phyloP scores from a whole-genome alignment of 1,139 yeast genomes.

The Magnusiomyces magnusii region DNA sequence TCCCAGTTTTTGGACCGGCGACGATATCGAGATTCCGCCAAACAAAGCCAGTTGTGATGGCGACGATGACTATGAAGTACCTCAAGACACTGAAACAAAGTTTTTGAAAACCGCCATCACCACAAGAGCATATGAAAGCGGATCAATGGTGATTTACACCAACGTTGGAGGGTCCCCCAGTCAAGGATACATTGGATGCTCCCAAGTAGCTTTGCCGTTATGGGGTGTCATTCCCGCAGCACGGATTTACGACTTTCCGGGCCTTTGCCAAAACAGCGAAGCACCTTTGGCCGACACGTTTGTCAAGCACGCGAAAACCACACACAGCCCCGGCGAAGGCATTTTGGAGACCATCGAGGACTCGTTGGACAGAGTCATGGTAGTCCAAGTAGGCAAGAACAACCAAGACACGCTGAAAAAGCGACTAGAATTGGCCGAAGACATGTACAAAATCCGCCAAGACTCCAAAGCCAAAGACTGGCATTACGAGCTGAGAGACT shows the following conservation, averaged over 20 bases:
- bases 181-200: slow-evolving; percentile 13
- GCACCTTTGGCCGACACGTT: neutral
- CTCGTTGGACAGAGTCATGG: slow-evolving; percentile 3
- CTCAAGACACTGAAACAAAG: slow-evolving; percentile 16
- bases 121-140: slow-evolving; percentile 20
- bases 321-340: slow-evolving; percentile 9
- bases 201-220: slow-evolving; percentile 15
- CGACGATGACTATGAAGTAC: too few relatives aligned
- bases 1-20: slow-evolving; percentile 21
- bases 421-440: slow-evolving; percentile 17
- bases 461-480: slow-evolving; percentile 17
- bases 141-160: slow-evolving; percentile 17
- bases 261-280: neutral
- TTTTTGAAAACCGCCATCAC: slow-evolving; percentile 16
- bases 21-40: slow-evolving; percentile 3
- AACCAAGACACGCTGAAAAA: slow-evolving; percentile 6
- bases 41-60: neutral
- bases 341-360: slow-evolving; percentile 8
- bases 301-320: neutral
- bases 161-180: slow-evolving; percentile 18
- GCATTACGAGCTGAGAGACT: slow-evolving; percentile 15
- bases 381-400: slow-evolving; percentile 3
- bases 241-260: slow-evolving; percentile 5
- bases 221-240: slow-evolving; percentile 8
- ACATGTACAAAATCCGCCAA: slow-evolving; percentile 16